These are phyloP conservation scores for Aaosphaeria pasadenensis DNA, from an alignment of 2,329 filamentous ascomycete genomes.

Conservation along the genomic window DNA sequence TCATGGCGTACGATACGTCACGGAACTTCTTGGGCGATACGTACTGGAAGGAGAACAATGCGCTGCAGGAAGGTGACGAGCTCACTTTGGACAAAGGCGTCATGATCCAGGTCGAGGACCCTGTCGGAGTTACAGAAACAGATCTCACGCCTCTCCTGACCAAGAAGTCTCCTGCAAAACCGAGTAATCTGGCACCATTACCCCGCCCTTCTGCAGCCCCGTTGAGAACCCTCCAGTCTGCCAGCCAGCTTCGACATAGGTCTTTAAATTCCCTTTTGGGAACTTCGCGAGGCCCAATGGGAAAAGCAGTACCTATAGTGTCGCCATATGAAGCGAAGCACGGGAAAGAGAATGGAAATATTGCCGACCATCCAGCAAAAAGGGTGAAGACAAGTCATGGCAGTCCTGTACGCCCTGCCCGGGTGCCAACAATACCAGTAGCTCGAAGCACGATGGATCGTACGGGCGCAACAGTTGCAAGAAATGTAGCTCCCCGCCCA, in stretches of 20 bases:
- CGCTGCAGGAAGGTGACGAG: constrained; percentile 79
- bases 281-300: constrained; percentile 61
- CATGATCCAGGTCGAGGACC: constrained; percentile 77
- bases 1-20: constrained; percentile 85
- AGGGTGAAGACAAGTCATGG: constrained; percentile 25
- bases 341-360: constrained; percentile 23
- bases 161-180: constrained; percentile 48
- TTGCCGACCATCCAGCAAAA: constrained; percentile 35
- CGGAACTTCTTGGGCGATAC: constrained; percentile 81
- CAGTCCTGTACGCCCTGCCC: no score
- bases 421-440: no score
- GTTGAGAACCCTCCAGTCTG: constrained; percentile 15
- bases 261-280: constrained; percentile 64
- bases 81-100: constrained; percentile 72
- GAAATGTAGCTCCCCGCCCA: no score
- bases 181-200: constrained; percentile 5
- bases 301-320: constrained; percentile 57
- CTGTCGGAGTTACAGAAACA: constrained; percentile 68
- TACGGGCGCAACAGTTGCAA: no score
- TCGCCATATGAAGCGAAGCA: constrained; percentile 63
- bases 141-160: constrained; percentile 75
- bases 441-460: no score
- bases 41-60: constrained; percentile 69
- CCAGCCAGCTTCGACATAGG: constrained; percentile 51
- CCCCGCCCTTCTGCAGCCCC: constrained; percentile 14